Percentiles rank a stretch among this genome's conserved stretches.
Evolutionary conservation across 2,329 filamentous ascomycete species (phyloP).

Genomic region (Penicillium hordei): DNA sequence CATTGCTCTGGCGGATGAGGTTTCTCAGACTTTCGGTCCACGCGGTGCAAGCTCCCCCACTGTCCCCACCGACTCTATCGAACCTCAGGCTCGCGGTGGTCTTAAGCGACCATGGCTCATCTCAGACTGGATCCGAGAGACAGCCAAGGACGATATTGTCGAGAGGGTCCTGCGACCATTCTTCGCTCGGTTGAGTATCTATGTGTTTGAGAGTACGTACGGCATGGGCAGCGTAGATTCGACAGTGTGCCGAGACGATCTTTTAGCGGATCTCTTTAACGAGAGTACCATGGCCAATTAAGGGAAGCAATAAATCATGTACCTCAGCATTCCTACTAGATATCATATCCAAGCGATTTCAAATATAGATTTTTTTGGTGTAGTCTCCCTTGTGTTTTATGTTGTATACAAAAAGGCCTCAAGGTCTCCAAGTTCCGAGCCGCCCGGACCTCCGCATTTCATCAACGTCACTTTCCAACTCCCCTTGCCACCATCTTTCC

Average conservation of each 20-base stretch:
- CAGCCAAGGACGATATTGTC: constrained; percentile 63
- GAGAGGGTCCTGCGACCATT: constrained; percentile 80
- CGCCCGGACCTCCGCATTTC: constrained; percentile 21
- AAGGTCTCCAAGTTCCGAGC: constrained; percentile 14
- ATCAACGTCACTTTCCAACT: constrained; percentile 22
- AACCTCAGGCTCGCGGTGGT: constrained; percentile 27
- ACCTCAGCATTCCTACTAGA: constrained; percentile 9
- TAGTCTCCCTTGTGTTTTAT: not conserved
- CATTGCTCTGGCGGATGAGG: constrained; percentile 76
- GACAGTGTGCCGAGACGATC: constrained; percentile 60
- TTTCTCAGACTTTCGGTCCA: constrained; percentile 71
- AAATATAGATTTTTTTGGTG: not conserved
- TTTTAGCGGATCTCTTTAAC: constrained; percentile 77
- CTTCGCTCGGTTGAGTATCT: constrained; percentile 88
- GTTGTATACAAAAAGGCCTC: constrained; percentile 4
- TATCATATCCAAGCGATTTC: constrained; percentile 6
- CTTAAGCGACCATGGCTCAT: constrained; percentile 45
- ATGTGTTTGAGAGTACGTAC: constrained; percentile 89
- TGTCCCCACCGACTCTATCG: constrained; percentile 28
- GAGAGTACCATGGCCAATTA: constrained; percentile 60
- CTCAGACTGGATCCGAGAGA: constrained; percentile 52
- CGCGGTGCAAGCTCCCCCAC: constrained; percentile 31
- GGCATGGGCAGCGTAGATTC: constrained; percentile 71
- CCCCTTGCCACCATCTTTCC: constrained; percentile 15
- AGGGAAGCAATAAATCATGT: constrained; percentile 13